Evolutionary conservation across 441 rosid genomes (phyloP).

Genomic region (Gossypium gossypioides): DNA sequence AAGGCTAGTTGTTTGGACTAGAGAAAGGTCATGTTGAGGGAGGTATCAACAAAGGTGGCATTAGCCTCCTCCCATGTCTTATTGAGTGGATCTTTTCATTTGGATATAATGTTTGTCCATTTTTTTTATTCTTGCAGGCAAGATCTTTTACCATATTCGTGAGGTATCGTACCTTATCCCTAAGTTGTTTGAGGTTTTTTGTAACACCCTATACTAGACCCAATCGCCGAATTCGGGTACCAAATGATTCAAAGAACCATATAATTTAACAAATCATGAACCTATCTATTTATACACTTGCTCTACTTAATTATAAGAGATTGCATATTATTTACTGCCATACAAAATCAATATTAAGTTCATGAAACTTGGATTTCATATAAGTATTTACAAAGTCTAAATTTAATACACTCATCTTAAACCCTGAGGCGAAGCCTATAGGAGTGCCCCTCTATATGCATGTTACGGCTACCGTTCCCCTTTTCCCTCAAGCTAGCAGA

Average conservation of each 20-base stretch:
- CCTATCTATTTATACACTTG: neutral
- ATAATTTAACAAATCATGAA: neutral
- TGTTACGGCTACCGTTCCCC: neutral
- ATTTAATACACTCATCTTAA: neutral
- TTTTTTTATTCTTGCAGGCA: too few relatives aligned
- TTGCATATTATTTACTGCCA: neutral
- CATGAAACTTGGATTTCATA: neutral
- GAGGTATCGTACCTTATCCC: too few relatives aligned
- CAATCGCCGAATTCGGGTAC: too few relatives aligned
- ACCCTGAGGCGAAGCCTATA: neutral
- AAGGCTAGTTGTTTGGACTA: too few relatives aligned
- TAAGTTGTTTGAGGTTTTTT: too few relatives aligned
- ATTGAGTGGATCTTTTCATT: too few relatives aligned
- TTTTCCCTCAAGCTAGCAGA: neutral
- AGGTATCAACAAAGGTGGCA: too few relatives aligned
- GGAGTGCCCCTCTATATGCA: neutral
- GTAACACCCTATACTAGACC: neutral
- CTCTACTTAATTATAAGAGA: neutral
- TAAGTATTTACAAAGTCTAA: too few relatives aligned
- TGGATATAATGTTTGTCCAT: too few relatives aligned
- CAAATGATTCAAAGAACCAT: neutral
- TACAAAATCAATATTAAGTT: neutral
- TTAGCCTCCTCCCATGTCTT: too few relatives aligned
- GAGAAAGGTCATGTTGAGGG: too few relatives aligned
- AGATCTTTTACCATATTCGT: too few relatives aligned